A percentile compares a stretch with the other conserved stretches of the same genome.
These are phyloP conservation scores for Luffa acutangula DNA, from an alignment of 306 rosid species.

Conservation along the genomic window DNA sequence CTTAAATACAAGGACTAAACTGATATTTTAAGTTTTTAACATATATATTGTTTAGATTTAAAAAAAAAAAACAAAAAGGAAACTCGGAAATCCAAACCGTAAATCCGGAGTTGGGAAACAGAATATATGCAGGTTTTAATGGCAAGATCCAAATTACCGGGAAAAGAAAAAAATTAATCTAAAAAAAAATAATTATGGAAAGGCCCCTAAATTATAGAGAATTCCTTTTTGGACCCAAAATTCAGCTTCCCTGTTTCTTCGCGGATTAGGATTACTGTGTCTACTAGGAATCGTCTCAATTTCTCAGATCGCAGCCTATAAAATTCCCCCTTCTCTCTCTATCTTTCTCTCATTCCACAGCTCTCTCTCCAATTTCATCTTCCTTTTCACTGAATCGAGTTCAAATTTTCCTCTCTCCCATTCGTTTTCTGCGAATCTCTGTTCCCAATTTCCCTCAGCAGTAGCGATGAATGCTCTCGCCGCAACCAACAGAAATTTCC, in stretches of 20 bases:
- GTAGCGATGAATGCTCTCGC: slow-evolving; percentile 49
- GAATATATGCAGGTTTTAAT: not conserved
- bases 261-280: not conserved
- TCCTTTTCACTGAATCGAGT: not conserved
- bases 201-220: not conserved
- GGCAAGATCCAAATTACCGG: not conserved
- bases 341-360: too few relatives aligned
- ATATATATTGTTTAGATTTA: too few relatives aligned
- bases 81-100: not conserved
- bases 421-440: not conserved
- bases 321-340: not conserved
- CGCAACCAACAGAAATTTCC: slow-evolving; percentile 54
- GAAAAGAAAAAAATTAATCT: not conserved
- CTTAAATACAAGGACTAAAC: too few relatives aligned
- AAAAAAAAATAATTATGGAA: not conserved
- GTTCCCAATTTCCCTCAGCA: not conserved
- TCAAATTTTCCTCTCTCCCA: not conserved
- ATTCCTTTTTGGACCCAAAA: not conserved
- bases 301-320: slow-evolving; percentile 3
- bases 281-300: not conserved
- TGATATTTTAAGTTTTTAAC: too few relatives aligned
- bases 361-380: not conserved
- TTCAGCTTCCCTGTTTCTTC: not conserved
- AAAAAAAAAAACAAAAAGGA: not conserved
- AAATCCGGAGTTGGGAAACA: not conserved